Evolutionary conservation across 2,329 filamentous ascomycete species (phyloP).

Genomic region (Cytospora leucostoma): DNA sequence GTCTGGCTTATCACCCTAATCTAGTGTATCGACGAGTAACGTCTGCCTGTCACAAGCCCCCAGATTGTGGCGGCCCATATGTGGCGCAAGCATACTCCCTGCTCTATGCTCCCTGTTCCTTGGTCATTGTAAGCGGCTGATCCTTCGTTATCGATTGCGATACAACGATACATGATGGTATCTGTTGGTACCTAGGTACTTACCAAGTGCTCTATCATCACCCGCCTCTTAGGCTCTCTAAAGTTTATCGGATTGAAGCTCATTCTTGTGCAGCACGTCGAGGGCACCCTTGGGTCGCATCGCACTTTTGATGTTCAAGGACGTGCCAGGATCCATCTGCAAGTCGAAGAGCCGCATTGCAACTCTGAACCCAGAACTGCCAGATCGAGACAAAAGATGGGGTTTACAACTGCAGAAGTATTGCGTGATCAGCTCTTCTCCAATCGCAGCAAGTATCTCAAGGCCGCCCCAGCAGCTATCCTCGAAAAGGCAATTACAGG

Average conservation of each 20-base stretch:
- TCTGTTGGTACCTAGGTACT: too few species aligned
- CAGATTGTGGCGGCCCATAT: too few species aligned
- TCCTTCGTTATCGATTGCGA: too few species aligned
- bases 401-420: not conserved
- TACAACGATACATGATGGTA: too few species aligned
- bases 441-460: conserved; percentile 4
- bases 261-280: not conserved
- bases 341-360: conserved; percentile 12
- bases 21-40: too few species aligned
- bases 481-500: conserved; percentile 14
- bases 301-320: not conserved
- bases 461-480: conserved; percentile 7
- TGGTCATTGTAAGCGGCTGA: too few species aligned
- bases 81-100: too few species aligned
- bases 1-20: too few species aligned
- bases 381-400: not conserved
- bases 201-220: too few species aligned
- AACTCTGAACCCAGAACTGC: conserved; percentile 6
- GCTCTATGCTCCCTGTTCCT: too few species aligned
- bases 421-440: conserved; percentile 17
- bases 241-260: not conserved
- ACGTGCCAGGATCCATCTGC: conserved; percentile 5
- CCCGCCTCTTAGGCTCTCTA: not conserved
- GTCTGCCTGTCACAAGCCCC: too few species aligned
- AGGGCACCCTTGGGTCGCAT: too few species aligned